A percentile compares a stretch with the other conserved stretches of the same genome.
phyloP scores from a whole-genome alignment of 495 filamentous ascomycete genomes.

The Penicillium argentinense region DNA sequence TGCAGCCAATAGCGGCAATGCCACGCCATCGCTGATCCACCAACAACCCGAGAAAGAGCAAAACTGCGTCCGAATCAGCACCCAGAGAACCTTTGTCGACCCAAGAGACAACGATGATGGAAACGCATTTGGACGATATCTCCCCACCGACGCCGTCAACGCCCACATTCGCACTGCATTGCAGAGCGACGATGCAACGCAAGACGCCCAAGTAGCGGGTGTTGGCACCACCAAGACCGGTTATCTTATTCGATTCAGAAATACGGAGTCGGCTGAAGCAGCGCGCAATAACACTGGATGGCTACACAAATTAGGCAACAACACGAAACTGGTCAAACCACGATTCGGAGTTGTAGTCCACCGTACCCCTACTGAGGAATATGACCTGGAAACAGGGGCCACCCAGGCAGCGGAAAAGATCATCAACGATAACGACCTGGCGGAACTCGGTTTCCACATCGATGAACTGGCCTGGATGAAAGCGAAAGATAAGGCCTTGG shows the following conservation, averaged over 20 bases:
- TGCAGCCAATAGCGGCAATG: not conserved
- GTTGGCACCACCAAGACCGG: slow-evolving; percentile 21
- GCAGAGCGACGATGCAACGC: slow-evolving; percentile 7
- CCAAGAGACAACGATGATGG: slow-evolving; percentile 18
- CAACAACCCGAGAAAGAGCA: slow-evolving; percentile 12
- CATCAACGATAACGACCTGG: slow-evolving; percentile 23
- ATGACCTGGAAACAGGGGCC: slow-evolving; percentile 12
- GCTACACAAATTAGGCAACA: slow-evolving; percentile 18
- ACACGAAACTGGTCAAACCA: slow-evolving; percentile 22
- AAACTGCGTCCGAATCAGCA: slow-evolving; percentile 17
- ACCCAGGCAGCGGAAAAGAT: slow-evolving; percentile 19
- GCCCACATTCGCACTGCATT: slow-evolving; percentile 17
- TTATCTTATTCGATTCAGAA: slow-evolving; percentile 23
- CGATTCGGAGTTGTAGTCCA: slow-evolving; percentile 22
- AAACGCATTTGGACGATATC: slow-evolving; percentile 22
- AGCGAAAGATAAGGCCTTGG: slow-evolving; percentile 17
- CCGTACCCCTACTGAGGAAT: slow-evolving; percentile 22
- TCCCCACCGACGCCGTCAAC: slow-evolving; percentile 16
- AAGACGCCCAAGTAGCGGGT: slow-evolving; percentile 17
- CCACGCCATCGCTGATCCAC: not conserved
- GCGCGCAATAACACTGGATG: slow-evolving; percentile 16
- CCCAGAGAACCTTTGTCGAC: slow-evolving; percentile 19
- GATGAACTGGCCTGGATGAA: slow-evolving; percentile 26
- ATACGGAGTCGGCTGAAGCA: slow-evolving; percentile 15
- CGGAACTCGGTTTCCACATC: slow-evolving; percentile 17